Evolutionary conservation across 139 green algal species (phyloP), one percentile per base, ranked within the genome.

Genomic region (Zygnema circumcarinatum): DNA sequence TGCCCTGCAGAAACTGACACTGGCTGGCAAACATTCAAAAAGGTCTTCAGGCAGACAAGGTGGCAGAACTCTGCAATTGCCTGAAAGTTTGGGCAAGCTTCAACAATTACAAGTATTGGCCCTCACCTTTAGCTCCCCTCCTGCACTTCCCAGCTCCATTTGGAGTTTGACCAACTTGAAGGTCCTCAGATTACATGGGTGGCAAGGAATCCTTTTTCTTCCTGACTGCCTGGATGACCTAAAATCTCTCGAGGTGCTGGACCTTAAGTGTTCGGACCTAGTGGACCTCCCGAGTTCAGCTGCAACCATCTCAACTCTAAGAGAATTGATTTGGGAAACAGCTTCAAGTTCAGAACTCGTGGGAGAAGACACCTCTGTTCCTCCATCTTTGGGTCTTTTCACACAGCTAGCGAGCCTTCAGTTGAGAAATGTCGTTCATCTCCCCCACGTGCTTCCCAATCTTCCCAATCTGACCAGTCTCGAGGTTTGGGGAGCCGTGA

Each of bases 171-270:
- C 76, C 36, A 69, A 84, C 25, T 62, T 84, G 35, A 33, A 84
- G 39, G 68, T 62, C 1, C 76, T 84, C 29, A 54, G 38, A 36
- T 62, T 84, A 22, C 16, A 40, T n/a, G 76, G 76, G 32, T 84
- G 76, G 76, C 67, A 84, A 33, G 76, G 76, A 33, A 33, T 84
- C 0, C 33, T 62, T n/a, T 84, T 84, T 29, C 76, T 84, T 62
- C 76, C 76, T 62, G 68, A 84, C 76, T 84, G 76, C 76, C n/a
- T 84, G 1, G 76, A 62, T 25, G 76, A 84, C 11, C 76, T 84
- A 31, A 36, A 29, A 7, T 40, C 47, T 38, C 76, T 84, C 2
- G n/a, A 62, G 2, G n/a, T 62, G 20, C 76, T 84, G 0, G 36
- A 84, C 3, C 76, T 84, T 7, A 33, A 36, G 33, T 84, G 76